phyloP scores from a whole-genome alignment of 73 alveolate genomes.

The Paramecium bursaria region DNA sequence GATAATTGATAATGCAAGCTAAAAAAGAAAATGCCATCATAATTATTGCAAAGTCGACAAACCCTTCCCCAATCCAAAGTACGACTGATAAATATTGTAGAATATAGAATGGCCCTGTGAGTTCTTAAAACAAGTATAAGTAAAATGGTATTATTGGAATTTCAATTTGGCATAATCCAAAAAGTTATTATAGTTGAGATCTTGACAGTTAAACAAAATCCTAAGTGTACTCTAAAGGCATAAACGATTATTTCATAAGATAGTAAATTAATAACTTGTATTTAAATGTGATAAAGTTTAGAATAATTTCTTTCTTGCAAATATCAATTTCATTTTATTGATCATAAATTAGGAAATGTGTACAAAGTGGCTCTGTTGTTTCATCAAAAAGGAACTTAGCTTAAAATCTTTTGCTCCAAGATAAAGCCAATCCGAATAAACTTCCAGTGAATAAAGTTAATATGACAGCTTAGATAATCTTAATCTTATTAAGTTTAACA shows the following conservation, averaged over 20 bases:
- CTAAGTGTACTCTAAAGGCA: not conserved
- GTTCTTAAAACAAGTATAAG: not conserved
- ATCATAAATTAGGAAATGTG: not conserved
- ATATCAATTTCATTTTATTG: not conserved
- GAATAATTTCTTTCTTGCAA: not conserved
- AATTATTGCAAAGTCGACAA: not conserved
- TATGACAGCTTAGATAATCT: not conserved
- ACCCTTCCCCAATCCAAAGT: conserved; percentile 35
- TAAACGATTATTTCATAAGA: not conserved
- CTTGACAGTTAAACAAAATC: not conserved
- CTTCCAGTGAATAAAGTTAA: not conserved
- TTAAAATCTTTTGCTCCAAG: not conserved
- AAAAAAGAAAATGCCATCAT: not conserved
- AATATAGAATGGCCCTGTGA: conserved; percentile 24
- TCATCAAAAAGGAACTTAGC: not conserved
- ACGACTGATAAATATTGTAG: not conserved
- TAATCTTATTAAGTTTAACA: not conserved
- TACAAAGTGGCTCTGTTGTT: not conserved
- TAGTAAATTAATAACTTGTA: conserved; percentile 23
- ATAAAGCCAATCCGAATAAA: not conserved
- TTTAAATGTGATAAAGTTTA: not conserved
- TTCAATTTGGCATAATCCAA: not conserved
- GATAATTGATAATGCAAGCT: conserved; percentile 3
- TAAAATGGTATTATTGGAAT: not conserved
- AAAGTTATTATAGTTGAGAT: conserved; percentile 13